Evolutionary conservation across 441 rosid genomes (phyloP).

Genomic region (Metrosideros polymorpha): DNA sequence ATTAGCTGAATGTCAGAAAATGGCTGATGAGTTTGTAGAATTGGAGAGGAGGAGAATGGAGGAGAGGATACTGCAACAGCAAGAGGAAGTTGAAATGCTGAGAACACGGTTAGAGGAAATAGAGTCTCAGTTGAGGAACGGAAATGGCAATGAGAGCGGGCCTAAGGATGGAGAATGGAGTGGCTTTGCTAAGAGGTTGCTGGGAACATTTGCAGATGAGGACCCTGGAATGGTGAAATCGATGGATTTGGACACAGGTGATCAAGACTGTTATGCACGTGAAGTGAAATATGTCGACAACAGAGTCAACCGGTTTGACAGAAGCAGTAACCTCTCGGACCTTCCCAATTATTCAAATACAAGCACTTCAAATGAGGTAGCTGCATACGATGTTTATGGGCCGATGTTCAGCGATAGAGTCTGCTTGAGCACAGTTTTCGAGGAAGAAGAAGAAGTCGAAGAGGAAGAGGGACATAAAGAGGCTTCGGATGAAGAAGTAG

Average conservation of each 20-base stretch:
- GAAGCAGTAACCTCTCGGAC: slow-evolving; percentile 12
- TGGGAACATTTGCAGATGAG: slow-evolving; percentile 55
- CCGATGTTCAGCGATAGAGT: slow-evolving; percentile 42
- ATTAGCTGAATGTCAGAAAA: slow-evolving; percentile 67
- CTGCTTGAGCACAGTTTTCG: slow-evolving; percentile 78
- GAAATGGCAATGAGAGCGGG: slow-evolving; percentile 16
- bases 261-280: slow-evolving; percentile 39
- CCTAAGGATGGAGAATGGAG: slow-evolving; percentile 38
- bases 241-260: slow-evolving; percentile 93
- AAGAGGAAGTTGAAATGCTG: slow-evolving; percentile 77
- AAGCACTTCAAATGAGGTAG: slow-evolving; percentile 10
- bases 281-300: slow-evolving; percentile 25
- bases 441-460: slow-evolving; percentile 67
- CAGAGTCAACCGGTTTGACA: slow-evolving; percentile 1
- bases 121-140: slow-evolving; percentile 48
- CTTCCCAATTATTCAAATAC: slow-evolving; percentile 18
- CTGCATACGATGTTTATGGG: slow-evolving; percentile 24
- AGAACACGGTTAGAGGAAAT: slow-evolving; percentile 71
- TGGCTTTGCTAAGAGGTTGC: slow-evolving; percentile 64
- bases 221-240: slow-evolving; percentile 93
- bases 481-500: slow-evolving; percentile 47
- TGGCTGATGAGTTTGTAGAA: slow-evolving; percentile 82
- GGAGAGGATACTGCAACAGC: slow-evolving; percentile 80
- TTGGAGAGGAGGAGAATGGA: slow-evolving; percentile 93
- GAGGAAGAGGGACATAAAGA: slow-evolving; percentile 24